phyloP scores from a whole-genome alignment of 495 filamentous ascomycete genomes.

The Podospora pseudoanserina region DNA sequence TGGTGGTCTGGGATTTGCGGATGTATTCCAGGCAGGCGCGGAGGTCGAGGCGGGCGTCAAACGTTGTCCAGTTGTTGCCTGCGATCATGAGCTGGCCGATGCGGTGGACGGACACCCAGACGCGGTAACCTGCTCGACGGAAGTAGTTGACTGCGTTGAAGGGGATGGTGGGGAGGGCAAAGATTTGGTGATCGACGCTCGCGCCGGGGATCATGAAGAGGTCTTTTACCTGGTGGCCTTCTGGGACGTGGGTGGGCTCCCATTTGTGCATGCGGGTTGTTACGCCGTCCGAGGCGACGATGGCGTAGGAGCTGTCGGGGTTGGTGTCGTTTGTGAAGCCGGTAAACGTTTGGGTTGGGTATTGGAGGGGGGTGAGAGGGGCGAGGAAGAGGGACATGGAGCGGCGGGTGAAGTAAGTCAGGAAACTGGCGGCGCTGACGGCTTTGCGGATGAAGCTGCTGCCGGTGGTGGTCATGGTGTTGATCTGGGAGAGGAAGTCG shows the following conservation, averaged over 20 bases:
- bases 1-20: slow-evolving; percentile 26
- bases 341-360: slow-evolving; percentile 44
- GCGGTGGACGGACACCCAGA: slow-evolving; percentile 58
- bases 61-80: slow-evolving; percentile 54
- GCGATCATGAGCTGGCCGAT: slow-evolving; percentile 55
- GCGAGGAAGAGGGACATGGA: slow-evolving; percentile 53
- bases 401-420: slow-evolving; percentile 56
- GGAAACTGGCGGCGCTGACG: slow-evolving; percentile 46
- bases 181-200: slow-evolving; percentile 61
- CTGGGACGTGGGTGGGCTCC: slow-evolving; percentile 42
- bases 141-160: slow-evolving; percentile 66
- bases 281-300: slow-evolving; percentile 51
- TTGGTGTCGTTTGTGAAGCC: slow-evolving; percentile 51
- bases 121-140: slow-evolving; percentile 54
- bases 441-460: slow-evolving; percentile 42
- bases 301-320: slow-evolving; percentile 36
- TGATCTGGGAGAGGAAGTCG: slow-evolving; percentile 57
- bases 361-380: slow-evolving; percentile 54
- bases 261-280: slow-evolving; percentile 52
- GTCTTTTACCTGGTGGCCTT: slow-evolving; percentile 38
- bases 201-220: slow-evolving; percentile 62
- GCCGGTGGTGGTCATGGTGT: slow-evolving; percentile 52
- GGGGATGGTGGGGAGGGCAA: slow-evolving; percentile 59
- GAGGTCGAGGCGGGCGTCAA: slow-evolving; percentile 60
- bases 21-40: slow-evolving; percentile 56